phyloP scores from a whole-genome alignment of 164 flowering plant species.

The Tetracentron sinense region DNA sequence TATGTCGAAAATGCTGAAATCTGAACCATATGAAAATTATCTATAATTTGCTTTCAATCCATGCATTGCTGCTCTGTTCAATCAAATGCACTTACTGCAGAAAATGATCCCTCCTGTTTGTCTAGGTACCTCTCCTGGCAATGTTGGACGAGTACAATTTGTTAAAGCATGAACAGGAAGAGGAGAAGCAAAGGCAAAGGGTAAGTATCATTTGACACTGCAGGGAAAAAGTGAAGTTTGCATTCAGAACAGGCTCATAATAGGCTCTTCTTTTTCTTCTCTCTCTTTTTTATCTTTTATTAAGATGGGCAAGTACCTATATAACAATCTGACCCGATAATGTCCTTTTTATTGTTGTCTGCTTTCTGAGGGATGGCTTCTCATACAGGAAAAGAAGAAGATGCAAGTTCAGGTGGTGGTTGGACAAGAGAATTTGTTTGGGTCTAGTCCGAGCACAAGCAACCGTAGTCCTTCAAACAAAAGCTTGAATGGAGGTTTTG shows the following conservation, averaged over 20 bases:
- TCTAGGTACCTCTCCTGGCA: conserved; percentile 72
- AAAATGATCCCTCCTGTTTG: not conserved
- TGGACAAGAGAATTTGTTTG: conserved; percentile 44
- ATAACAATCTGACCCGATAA: too few species aligned
- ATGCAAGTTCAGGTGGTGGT: conserved; percentile 36
- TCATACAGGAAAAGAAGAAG: conserved; percentile 59
- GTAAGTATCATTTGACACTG: conserved; percentile 27
- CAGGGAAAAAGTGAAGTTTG: not conserved
- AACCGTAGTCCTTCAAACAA: conserved; percentile 40
- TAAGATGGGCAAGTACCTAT: not conserved
- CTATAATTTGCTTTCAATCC: not conserved
- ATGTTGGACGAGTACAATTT: conserved; percentile 76
- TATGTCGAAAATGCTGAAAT: not conserved
- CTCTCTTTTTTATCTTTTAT: not conserved
- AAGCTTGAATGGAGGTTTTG: conserved; percentile 52
- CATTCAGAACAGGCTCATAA: not conserved
- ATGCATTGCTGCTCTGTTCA: not conserved
- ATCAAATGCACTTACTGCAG: not conserved
- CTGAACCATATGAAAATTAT: not conserved
- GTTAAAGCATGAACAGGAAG: conserved; percentile 56
- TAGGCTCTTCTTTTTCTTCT: not conserved
- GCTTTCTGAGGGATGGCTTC: conserved; percentile 1
- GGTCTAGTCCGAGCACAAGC: conserved; percentile 58
- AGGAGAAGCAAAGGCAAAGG: conserved; percentile 65
- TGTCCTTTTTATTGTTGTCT: not conserved